Conservation (phyloP, 495 filamentous ascomycete species). For the Collariella sp. region DNA sequence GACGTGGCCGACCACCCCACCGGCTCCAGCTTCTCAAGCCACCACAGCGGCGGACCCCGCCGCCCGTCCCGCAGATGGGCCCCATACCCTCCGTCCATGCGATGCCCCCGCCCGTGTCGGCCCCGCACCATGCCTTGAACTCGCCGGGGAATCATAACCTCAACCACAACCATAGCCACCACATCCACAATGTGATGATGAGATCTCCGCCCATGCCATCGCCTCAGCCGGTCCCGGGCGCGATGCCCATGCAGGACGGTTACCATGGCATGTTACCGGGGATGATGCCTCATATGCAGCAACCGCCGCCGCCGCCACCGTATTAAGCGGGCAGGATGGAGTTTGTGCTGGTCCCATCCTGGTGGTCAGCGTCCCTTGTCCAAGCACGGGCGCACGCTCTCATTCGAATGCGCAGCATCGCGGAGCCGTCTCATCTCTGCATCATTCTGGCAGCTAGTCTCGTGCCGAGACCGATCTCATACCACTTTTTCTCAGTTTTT, state of each 20-base stretch:
- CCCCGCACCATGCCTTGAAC: not conserved
- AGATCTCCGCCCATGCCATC: not conserved
- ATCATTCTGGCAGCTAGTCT: not conserved
- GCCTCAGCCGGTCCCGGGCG: not conserved
- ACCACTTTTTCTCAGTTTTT: too few relatives aligned
- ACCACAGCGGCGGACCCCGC: slow-evolving; percentile 24
- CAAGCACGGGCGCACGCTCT: too few relatives aligned
- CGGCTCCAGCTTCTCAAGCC: slow-evolving; percentile 40
- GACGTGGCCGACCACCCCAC: slow-evolving; percentile 15
- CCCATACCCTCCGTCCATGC: slow-evolving; percentile 6
- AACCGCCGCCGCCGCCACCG: not conserved
- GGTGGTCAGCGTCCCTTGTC: too few relatives aligned
- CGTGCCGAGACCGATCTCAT: slow-evolving; percentile 1
- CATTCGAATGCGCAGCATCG: too few relatives aligned
- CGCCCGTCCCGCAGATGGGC: not conserved
- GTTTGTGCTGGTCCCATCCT: too few relatives aligned
- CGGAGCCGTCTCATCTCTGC: too few relatives aligned
- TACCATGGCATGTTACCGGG: not conserved
- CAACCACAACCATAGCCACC: too few relatives aligned
- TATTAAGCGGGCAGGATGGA: not conserved
- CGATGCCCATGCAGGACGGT: not conserved
- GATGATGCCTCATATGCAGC: slow-evolving; percentile 18
- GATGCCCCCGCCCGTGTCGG: not conserved
- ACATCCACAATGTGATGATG: slow-evolving; percentile 5
- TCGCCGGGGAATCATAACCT: not conserved